phyloP scores from a whole-genome alignment of 2,329 filamentous ascomycete genomes.

The Cladosporium sphaerospermum region DNA sequence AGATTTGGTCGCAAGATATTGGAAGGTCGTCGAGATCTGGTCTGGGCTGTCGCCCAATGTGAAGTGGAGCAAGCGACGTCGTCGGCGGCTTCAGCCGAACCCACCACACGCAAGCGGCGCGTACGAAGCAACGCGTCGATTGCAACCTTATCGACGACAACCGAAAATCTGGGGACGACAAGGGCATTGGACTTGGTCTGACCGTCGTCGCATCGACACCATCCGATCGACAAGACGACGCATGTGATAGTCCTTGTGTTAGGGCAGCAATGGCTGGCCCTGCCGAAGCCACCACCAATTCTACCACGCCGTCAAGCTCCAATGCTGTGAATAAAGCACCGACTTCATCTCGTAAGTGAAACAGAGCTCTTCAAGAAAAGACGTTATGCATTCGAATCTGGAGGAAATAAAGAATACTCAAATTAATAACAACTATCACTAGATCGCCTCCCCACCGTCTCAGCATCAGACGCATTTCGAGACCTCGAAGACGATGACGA shows the following conservation, averaged over 20 bases:
- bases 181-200: no score
- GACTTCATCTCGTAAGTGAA: slow-evolving; percentile 33
- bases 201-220: no score
- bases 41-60: no score
- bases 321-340: slow-evolving; percentile 19
- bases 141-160: no score
- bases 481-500: slow-evolving; percentile 45
- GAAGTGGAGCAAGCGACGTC: background rate
- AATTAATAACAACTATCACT: background rate
- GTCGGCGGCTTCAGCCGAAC: background rate
- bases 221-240: background rate
- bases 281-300: slow-evolving; percentile 7
- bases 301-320: background rate
- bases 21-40: no score
- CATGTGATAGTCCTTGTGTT: background rate
- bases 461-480: slow-evolving; percentile 65
- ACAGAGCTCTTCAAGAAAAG: background rate
- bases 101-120: background rate
- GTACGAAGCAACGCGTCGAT: slow-evolving; percentile 1
- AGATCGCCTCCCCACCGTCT: slow-evolving; percentile 74
- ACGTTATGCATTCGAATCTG: background rate
- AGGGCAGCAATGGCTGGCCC: slow-evolving; percentile 17
- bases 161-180: no score
- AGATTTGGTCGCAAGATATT: no score
- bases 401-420: background rate